Base-by-base conservation (phyloP, 192 early-diverging fungal genomes). In the Phycomyces nitens region DNA sequence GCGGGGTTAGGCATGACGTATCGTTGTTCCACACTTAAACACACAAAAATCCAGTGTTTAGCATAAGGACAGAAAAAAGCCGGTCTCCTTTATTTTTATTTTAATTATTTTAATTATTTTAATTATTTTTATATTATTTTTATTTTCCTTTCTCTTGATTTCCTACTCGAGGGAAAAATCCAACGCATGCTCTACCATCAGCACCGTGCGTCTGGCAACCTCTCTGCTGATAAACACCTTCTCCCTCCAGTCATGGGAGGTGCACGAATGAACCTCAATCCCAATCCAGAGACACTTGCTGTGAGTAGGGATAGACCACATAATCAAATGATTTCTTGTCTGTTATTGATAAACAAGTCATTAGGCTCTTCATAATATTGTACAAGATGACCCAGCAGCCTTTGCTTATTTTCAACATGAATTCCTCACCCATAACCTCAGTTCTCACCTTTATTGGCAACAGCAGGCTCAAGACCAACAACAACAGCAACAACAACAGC, bases 371-470 rank as follows among this genome's bases (percentile, higher is more conserved):
- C 44, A 47, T 14, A 3, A 47, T 47, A 47, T 47, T 47, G 18
- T 14, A n/a, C 54, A 69, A 24, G 55, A 69, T 57, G 67, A 69
- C 55, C 67, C 53, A 15, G 67, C 60, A 44, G 67, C 67, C 6
- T 69, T 69, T 42, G 60, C 60, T 34, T 69, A 62, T 14, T 69
- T 69, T 62, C 67, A 69, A 52, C 59, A 69, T 43, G 67, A 69
- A 38, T 34, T 69, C 27, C n/a, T 56, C 21, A 27, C 60, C n/a
- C 60, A 59, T 27, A 29, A 34, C 8, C 29, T 68, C 57, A 52
- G 12, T 40, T 41, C 18, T 22, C 58, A 20, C 29, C 29, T 7
- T 58, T 66, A 26, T 15, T 34, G 29, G 60, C 29, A 9, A 49
- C 44, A 2, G 4, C 26, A 14, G 24, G 3, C 22, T 55, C 53